phyloP scores from a whole-genome alignment of 2,329 filamentous ascomycete species.

The Sarocladium strictum region DNA sequence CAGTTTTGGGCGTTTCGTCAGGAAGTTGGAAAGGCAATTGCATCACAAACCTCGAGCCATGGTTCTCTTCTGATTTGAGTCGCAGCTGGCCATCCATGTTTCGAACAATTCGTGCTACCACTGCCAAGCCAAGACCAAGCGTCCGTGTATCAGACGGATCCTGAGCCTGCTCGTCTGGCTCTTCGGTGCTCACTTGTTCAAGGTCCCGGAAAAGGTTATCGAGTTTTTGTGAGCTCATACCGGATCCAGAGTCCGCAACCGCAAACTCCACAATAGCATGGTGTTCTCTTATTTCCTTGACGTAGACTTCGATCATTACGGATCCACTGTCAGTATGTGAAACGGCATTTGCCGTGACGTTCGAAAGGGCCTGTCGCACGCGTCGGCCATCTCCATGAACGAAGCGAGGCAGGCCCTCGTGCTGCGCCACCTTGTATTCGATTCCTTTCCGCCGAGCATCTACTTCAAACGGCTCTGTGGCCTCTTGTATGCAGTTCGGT shows the following conservation, averaged over 20 bases:
- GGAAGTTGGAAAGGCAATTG: conserved; percentile 68
- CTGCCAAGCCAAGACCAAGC: conserved; percentile 75
- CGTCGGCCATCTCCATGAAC: conserved; percentile 76
- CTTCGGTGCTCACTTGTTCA: conserved; percentile 50
- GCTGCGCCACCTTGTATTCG: conserved; percentile 59
- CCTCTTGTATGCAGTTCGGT: conserved; percentile 64
- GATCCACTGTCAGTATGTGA: conserved; percentile 65
- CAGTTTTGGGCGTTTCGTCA: conserved; percentile 27
- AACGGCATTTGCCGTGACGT: conserved; percentile 79
- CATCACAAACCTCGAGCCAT: conserved; percentile 77
- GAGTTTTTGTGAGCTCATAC: conserved; percentile 58
- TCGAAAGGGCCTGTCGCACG: conserved; percentile 77
- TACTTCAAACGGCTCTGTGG: conserved; percentile 64
- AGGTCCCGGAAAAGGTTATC: conserved; percentile 54
- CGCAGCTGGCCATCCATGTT: conserved; percentile 88
- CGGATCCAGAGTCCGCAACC: conserved; percentile 69
- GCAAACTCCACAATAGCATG: conserved; percentile 67
- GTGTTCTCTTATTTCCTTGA: conserved; percentile 40
- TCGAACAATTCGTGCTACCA: conserved; percentile 79
- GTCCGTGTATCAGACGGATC: conserved; percentile 34
- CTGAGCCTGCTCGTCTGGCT: conserved; percentile 24
- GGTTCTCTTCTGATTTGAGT: conserved; percentile 75
- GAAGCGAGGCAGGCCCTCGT: conserved; percentile 60
- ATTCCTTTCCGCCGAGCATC: conserved; percentile 75
- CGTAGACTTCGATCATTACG: conserved; percentile 65